Percentiles rank a stretch among this genome's conserved stretches.
phyloP scores from a whole-genome alignment of 2,329 filamentous ascomycete species.

The Aspergillus sp. region DNA sequence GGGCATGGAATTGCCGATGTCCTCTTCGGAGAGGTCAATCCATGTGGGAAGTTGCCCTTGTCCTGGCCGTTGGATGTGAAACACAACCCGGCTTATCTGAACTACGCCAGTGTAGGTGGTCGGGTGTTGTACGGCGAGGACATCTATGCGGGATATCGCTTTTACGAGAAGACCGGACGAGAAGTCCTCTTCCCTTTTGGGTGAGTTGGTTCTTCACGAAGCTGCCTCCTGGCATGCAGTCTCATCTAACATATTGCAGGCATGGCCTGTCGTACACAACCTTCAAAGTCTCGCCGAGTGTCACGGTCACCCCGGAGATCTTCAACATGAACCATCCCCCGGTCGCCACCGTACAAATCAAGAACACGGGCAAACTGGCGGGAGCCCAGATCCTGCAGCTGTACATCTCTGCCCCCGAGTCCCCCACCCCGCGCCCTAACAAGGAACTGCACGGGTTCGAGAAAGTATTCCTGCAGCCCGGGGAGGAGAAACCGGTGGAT shows the following conservation, averaged over 20 bases:
- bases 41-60: constrained; percentile 69
- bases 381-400: constrained; percentile 54
- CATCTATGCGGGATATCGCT: constrained; percentile 74
- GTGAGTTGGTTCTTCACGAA: constrained; percentile 9
- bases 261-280: constrained; percentile 73
- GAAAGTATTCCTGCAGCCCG: constrained; percentile 40
- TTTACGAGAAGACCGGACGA: constrained; percentile 66
- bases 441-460: constrained; percentile 47
- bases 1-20: constrained; percentile 77
- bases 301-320: constrained; percentile 14
- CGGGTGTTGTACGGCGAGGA: constrained; percentile 73
- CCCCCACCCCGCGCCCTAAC: constrained; percentile 32
- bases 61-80: constrained; percentile 64
- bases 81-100: constrained; percentile 72
- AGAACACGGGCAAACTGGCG: constrained; percentile 51
- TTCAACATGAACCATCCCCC: constrained; percentile 45
- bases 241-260: constrained; percentile 27
- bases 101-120: constrained; percentile 67
- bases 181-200: constrained; percentile 69
- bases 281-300: constrained; percentile 53
- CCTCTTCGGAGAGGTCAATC: constrained; percentile 68
- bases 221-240: background rate
- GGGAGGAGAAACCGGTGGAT: constrained; percentile 30
- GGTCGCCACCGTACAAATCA: constrained; percentile 42
- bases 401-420: constrained; percentile 28